These are phyloP conservation scores for Lachnellula hyalina DNA, from an alignment of 2,329 filamentous ascomycete genomes.

Conservation along the genomic window DNA sequence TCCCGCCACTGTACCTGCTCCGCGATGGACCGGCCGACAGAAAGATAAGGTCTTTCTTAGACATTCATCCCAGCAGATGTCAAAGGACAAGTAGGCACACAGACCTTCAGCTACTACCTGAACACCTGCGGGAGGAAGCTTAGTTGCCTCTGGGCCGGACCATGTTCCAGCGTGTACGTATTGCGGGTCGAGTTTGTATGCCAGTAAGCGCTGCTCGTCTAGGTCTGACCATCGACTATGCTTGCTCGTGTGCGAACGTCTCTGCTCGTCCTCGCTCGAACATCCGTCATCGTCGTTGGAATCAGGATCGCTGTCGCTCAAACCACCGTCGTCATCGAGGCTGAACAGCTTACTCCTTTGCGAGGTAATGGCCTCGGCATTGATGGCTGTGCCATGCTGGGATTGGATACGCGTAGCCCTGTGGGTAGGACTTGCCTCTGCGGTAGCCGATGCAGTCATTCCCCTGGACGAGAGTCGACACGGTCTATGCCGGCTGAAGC, in stretches of 20 bases:
- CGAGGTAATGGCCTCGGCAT: neutral
- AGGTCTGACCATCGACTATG: no score
- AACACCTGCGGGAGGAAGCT: no score
- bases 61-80: no score
- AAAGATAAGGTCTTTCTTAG: no score
- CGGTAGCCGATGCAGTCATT: no score
- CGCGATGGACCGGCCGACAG: neutral
- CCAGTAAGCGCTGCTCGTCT: neutral
- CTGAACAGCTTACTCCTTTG: neutral
- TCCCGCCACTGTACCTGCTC: neutral
- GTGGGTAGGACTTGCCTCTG: no score
- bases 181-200: conserved; percentile 2
- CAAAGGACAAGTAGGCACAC: no score
- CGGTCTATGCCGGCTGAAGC: conserved; percentile 12
- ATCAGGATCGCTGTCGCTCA: neutral
- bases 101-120: no score
- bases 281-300: neutral
- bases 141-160: conserved; percentile 6
- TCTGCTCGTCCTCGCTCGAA: conserved; percentile 3
- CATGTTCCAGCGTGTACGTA: conserved; percentile 10
- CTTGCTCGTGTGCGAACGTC: no score
- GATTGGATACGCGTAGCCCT: no score
- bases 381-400: neutral
- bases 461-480: conserved; percentile 4
- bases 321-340: neutral